Base-by-base conservation (phyloP, 2,329 filamentous ascomycete species). In the Trematosphaeria pertusa region DNA sequence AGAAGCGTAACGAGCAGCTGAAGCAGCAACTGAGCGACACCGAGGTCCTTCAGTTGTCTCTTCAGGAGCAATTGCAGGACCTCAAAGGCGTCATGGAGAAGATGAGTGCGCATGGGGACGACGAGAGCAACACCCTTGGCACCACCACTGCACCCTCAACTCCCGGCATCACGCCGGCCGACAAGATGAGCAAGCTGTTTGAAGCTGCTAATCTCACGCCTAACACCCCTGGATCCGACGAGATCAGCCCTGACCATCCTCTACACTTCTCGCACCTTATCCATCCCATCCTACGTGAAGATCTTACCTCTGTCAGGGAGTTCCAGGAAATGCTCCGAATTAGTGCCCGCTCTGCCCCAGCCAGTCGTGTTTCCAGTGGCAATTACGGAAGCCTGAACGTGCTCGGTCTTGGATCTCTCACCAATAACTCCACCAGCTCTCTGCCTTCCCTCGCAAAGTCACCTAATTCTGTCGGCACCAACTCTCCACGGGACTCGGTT, bases 41-140 rank as follows among this genome's bases (percentile, higher is more conserved):
- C 0, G 91, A 97, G 72, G 81, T 83, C 18, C 81, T 99, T 14
- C 82, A 99, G 50, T 86, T 85, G 47, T 96, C 90, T 1, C 91
- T 97, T 62, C 92, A 96, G 67, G 92, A 97, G 70, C 94, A 99
- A 70, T 79, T 99, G 2, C 82, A 88, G 2, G 89, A 97, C 71
- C 83, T 99, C 54, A 99, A 99, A 73, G 80, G 83, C 15, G 91
- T 97, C 54, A 90, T 99, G 85, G 91, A 96, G 73, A 86, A 87
- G 61, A 89, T 97, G 85, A 83, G 81, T 18, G 79, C 83, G 10
- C 85, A 90, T 58, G 82, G 81, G 50, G 89, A 94, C 57, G 88
- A 95, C 58, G 81, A 86, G 38, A 85, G 80, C 34, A 83, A 83
- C 46, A 81, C 85, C n/a, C 88, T 89, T 8, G 70, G 75, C 14